Evolutionary conservation across 192 early-diverging fungal species (phyloP), one percentile per base, ranked within the genome.

Genomic region (Umbelopsis sp.): DNA sequence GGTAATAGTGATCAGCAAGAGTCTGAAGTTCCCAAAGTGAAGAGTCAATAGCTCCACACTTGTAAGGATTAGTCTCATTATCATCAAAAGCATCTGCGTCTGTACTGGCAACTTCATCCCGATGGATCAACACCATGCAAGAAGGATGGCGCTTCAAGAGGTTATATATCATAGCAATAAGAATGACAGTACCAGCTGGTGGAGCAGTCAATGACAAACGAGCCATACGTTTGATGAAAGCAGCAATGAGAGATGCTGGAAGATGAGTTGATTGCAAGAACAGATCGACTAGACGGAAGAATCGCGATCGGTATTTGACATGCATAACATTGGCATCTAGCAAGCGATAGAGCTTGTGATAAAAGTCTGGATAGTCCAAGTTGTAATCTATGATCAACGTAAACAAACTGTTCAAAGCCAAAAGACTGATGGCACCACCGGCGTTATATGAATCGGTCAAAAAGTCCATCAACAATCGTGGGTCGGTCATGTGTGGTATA

Each of bases 341-440:
- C 53, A 99, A 80, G 46, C 86, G 85, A 72, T 99, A 99, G 23
- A 99, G 90, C 78, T 97, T 97, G 47, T 85, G 82, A 79, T 96
- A 99, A 72, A 99, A 99, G 74, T 95, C 91, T n/a, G 96, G 96
- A 73, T 99, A 99, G 83, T 97, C 95, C 23, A 99, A 81, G 71
- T 96, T 97, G 80, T 99, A 90, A 71, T 98, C 91, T n/a, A 86
- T 81, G 52, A 99, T 97, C 71, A 99, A 82, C 18, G 97, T 95
- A 65, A 98, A 99, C 20, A 99, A 79, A 30, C 96, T 95, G 76
- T 98, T 97, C 47, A 99, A 83, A 6, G 97, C 96, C 65, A 99
- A 80, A 47, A 99, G 70, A 78, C 94, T 95, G 73, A 95, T 77
- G 9, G 90, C 89, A 6, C 96, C 96, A 71, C 89, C 91, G 37